Percentiles rank a stretch among this genome's conserved stretches.
phyloP scores from a whole-genome alignment of 1,139 yeast genomes.

The Yamadazyma triangularis region DNA sequence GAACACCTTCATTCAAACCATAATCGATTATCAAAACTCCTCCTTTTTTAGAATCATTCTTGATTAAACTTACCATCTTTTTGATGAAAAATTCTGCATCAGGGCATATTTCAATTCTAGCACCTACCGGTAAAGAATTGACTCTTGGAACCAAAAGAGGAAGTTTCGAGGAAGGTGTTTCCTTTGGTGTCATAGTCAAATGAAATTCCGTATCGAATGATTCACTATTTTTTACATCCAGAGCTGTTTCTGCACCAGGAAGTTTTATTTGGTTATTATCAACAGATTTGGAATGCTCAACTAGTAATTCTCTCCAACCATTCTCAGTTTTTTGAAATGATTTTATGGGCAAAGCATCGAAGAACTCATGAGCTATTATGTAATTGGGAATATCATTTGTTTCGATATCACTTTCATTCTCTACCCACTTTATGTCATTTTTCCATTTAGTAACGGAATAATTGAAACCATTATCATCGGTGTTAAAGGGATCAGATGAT shows the following conservation, averaged over 20 bases:
- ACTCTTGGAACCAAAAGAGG: conserved; percentile 54
- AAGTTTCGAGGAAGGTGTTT: conserved; percentile 60
- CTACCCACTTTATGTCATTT: conserved; percentile 61
- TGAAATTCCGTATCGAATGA: conserved; percentile 46
- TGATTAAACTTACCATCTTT: conserved; percentile 41
- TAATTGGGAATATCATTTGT: conserved; percentile 47
- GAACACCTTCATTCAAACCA: conserved; percentile 60
- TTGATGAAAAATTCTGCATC: conserved; percentile 57
- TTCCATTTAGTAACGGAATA: conserved; percentile 49
- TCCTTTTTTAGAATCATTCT: conserved; percentile 39
- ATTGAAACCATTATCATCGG: conserved; percentile 29
- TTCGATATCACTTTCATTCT: conserved; percentile 50
- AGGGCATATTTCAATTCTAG: conserved; percentile 71
- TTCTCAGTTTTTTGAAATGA: conserved; percentile 56
- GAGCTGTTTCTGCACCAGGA: conserved; percentile 13
- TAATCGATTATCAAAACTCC: conserved; percentile 76
- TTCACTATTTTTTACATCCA: conserved; percentile 7
- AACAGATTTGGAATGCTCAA: conserved; percentile 47
- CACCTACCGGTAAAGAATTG: conserved; percentile 47
- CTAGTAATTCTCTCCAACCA: conserved; percentile 79
- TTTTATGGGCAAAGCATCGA: conserved; percentile 81
- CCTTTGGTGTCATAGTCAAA: conserved; percentile 53
- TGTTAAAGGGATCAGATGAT: conserved; percentile 11
- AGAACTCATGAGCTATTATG: conserved; percentile 79
- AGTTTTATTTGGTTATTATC: conserved; percentile 34